phyloP scores from a whole-genome alignment of 2,329 filamentous ascomycete species.

The Penicillium sp. region DNA sequence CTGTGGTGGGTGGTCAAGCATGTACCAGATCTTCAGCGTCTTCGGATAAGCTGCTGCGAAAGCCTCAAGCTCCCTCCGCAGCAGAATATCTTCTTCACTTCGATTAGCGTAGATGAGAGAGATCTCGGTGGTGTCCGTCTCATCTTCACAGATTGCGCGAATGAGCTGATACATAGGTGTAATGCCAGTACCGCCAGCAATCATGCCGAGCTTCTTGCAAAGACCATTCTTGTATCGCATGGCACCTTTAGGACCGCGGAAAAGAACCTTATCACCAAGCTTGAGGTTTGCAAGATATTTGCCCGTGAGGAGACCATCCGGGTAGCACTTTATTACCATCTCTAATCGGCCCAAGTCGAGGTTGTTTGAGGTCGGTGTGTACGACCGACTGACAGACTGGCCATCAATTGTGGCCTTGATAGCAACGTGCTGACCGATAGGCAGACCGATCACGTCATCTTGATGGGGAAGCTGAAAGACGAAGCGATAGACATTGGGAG shows the following conservation, averaged over 20 bases:
- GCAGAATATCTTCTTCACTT: constrained; percentile 61
- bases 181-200: constrained; percentile 44
- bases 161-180: constrained; percentile 65
- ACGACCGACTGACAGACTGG: constrained; percentile 53
- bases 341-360: constrained; percentile 37
- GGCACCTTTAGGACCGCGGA: constrained; percentile 41
- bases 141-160: constrained; percentile 63
- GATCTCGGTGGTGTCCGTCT: constrained; percentile 59
- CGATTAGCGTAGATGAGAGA: constrained; percentile 63
- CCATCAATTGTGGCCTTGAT: constrained; percentile 54
- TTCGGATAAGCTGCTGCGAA: constrained; percentile 57
- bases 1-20: constrained; percentile 53
- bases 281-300: constrained; percentile 34
- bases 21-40: constrained; percentile 59
- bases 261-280: constrained; percentile 37
- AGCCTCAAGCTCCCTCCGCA: constrained; percentile 58
- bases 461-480: constrained; percentile 52
- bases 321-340: constrained; percentile 41
- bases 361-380: constrained; percentile 51
- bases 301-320: constrained; percentile 36
- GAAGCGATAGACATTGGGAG: constrained; percentile 45
- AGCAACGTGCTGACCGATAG: constrained; percentile 60
- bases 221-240: constrained; percentile 36
- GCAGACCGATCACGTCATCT: constrained; percentile 54
- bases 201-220: constrained; percentile 40